Evolutionary conservation across 176 grass and related monocot species (phyloP).

Genomic region (Saccharum officinarum): DNA sequence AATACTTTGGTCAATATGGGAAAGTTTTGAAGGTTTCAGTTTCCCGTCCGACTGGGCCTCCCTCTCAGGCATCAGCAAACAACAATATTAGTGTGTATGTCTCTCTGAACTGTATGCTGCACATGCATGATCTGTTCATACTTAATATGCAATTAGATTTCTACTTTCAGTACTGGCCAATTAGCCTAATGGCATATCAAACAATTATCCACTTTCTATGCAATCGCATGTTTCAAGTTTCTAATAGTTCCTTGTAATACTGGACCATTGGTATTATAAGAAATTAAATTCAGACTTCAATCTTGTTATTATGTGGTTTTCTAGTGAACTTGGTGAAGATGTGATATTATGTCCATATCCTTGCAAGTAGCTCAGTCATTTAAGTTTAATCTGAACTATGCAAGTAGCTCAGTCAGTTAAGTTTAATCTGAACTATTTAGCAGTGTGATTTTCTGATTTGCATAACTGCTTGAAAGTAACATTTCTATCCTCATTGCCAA

Average conservation of each 20-base stretch:
- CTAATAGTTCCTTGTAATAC: background rate
- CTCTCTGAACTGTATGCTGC: background rate
- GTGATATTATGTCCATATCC: slow-evolving; percentile 1
- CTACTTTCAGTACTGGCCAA: background rate
- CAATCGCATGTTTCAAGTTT: background rate
- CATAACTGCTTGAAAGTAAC: background rate
- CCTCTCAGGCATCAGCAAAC: slow-evolving; percentile 73
- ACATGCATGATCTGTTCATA: slow-evolving; percentile 7
- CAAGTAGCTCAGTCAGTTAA: background rate
- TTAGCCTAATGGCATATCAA: background rate
- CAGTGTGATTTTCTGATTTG: background rate
- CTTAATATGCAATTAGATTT: background rate
- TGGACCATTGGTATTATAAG: background rate
- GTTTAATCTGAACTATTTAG: slow-evolving; percentile 2
- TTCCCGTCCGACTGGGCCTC: slow-evolving; percentile 61
- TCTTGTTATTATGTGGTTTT: background rate
- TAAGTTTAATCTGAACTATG: slow-evolving; percentile 15
- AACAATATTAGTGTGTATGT: slow-evolving; percentile 89
- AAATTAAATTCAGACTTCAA: slow-evolving; percentile 13
- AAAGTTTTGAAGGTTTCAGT: slow-evolving; percentile 97
- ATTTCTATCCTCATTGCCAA: background rate
- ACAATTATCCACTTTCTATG: background rate
- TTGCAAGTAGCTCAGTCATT: background rate
- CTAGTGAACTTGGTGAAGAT: slow-evolving; percentile 20
- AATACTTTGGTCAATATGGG: slow-evolving; percentile 99